Evolutionary conservation across 805 yeast species (phyloP).

Genomic region (Suhomyces tanzawaensis): DNA sequence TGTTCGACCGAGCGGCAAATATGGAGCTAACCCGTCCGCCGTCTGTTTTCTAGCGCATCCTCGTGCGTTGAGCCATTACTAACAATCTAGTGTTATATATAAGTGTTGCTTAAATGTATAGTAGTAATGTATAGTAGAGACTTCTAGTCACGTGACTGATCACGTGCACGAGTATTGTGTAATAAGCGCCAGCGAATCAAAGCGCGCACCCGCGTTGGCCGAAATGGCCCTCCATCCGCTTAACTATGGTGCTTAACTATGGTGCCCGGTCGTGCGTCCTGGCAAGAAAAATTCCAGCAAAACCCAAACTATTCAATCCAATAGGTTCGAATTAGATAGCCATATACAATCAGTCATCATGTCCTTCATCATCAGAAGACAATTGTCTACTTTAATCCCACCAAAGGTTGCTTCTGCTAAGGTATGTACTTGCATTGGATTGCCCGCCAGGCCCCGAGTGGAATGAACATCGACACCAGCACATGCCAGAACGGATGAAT

Average conservation of each 20-base stretch:
- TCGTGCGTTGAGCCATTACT: conserved; percentile 18
- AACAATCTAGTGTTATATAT: conserved; percentile 37
- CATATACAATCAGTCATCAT: conserved; percentile 30
- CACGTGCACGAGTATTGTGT: conserved; percentile 4
- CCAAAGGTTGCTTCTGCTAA: conserved; percentile 97
- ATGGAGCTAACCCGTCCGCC: too few relatives aligned
- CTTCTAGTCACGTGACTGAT: background rate
- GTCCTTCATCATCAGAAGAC: conserved; percentile 90
- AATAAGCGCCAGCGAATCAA: conserved; percentile 17
- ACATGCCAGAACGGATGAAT: too few relatives aligned
- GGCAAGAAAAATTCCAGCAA: conserved; percentile 4
- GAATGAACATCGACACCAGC: too few relatives aligned
- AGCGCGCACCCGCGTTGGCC: conserved; percentile 13
- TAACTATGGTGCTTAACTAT: background rate
- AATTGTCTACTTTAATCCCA: conserved; percentile 92
- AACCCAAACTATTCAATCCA: conserved; percentile 1
- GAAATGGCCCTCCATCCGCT: background rate
- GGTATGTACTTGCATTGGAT: too few relatives aligned
- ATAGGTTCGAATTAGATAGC: background rate
- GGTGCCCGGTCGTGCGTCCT: conserved; percentile 1
- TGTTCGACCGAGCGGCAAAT: too few relatives aligned
- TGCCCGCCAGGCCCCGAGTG: too few relatives aligned
- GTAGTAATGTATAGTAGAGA: conserved; percentile 2
- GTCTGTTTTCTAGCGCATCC: too few relatives aligned
- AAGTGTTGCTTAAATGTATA: conserved; percentile 29